Base-by-base conservation (phyloP, 2,329 filamentous ascomycete genomes). In the Kalmusia sp. region DNA sequence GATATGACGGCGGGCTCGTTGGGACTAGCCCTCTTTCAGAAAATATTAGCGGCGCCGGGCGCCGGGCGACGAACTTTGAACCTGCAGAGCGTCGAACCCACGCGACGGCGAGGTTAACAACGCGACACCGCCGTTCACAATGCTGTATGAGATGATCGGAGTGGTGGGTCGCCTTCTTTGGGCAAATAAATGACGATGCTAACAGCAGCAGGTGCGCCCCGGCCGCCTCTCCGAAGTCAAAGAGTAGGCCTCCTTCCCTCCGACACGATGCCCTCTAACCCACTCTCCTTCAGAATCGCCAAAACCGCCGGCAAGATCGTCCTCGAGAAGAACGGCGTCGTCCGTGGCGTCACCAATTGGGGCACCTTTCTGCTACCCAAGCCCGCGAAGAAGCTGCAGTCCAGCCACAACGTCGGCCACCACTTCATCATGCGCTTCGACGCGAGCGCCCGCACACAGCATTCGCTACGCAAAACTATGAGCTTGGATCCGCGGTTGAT, bases 361-460 rank as follows among this genome's bases (percentile, higher is more conserved):
- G 95, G 95, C 72, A 84, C 90, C 64, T 97, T 95, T 79, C 83
- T 88, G 41, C 88, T 99, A 15, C 93, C 95, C 41, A 89, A 87
- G 63, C 86, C 91, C 57, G 83, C 88, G 54, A 88, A 87, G 57
- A 88, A 89, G 71, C 88, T 96, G 76, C 92, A 97, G 78, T 87
- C 89, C 65, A 87, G 87, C 62, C 89, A 98, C 83, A 85, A 85
- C 61, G 84, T 87, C 64, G 95, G 95, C 50, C 93, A 98, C 80
- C 96, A 99, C 83, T 99, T 99, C 77, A 90, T 96, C 70, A 91
- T 99, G 90, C 91, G 95, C 66, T 99, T 96, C 82, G 95, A 99
- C 75, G 80, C 89, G 51, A 89, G 87, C 54, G 79, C 87, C 6
- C 76, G 80, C 45, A 88, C 90, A 6, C 93, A 98, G 77, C 80